A percentile compares a stretch with the other conserved stretches of the same genome.
These are phyloP conservation scores for Bocquillonia castaneifolia DNA, from an alignment of 441 rosid species.

Conservation along the genomic window DNA sequence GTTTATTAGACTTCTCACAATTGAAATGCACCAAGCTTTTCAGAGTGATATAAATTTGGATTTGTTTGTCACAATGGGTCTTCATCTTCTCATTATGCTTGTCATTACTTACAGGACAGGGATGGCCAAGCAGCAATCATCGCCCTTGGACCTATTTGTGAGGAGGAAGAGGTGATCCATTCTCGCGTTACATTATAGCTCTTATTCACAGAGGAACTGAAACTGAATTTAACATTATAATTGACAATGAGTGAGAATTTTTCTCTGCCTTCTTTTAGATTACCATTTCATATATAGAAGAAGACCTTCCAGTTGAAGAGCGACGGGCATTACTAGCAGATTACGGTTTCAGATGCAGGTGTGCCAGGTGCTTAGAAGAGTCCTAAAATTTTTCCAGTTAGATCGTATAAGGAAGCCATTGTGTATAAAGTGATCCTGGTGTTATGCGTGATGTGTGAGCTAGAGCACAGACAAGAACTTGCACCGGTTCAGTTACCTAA, in stretches of 20 bases:
- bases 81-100: neutral
- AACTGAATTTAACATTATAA: neutral
- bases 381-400: neutral
- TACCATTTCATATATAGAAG: slow-evolving; percentile 73
- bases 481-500: too few relatives aligned
- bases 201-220: neutral
- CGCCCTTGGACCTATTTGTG: slow-evolving; percentile 49
- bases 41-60: neutral
- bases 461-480: too few relatives aligned
- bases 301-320: slow-evolving; percentile 60
- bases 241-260: neutral
- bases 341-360: slow-evolving; percentile 75
- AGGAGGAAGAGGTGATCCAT: slow-evolving; percentile 69
- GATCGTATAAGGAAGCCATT: neutral
- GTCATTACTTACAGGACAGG: slow-evolving; percentile 48
- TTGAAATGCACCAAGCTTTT: neutral
- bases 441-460: too few relatives aligned
- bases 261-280: slow-evolving; percentile 35
- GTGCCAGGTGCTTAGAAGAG: slow-evolving; percentile 56
- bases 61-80: neutral
- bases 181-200: neutral
- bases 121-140: slow-evolving; percentile 79
- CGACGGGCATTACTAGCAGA: slow-evolving; percentile 65
- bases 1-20: neutral
- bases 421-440: too few relatives aligned